Conservation (phyloP, 805 yeast species). For the Ogataea wickerhamii region DNA sequence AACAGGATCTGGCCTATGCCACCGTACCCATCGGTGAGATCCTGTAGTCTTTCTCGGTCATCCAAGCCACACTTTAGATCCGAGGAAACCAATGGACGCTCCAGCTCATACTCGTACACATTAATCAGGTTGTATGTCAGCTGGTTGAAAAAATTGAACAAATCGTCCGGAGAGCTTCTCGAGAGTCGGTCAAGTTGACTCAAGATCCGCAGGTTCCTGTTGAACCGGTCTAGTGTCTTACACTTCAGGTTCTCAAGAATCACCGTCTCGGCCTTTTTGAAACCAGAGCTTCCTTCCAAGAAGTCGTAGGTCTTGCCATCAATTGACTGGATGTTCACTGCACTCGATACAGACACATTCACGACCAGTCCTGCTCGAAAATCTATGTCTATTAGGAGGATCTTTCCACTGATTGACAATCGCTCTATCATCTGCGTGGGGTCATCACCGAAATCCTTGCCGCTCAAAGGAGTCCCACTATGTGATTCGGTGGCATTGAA, state of each 20-base stretch:
- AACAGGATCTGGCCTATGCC: slow-evolving; percentile 29
- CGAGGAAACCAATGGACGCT: neutral
- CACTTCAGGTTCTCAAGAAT: slow-evolving; percentile 27
- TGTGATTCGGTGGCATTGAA: slow-evolving; percentile 13
- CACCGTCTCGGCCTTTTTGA: slow-evolving; percentile 25
- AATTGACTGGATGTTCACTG: slow-evolving; percentile 27
- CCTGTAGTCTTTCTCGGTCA: slow-evolving; percentile 7
- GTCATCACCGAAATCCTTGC: neutral
- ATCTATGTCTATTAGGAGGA: slow-evolving; percentile 36
- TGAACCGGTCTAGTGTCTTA: slow-evolving; percentile 31
- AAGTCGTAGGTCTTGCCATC: slow-evolving; percentile 24
- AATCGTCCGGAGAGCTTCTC: slow-evolving; percentile 27
- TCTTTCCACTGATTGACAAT: slow-evolving; percentile 34
- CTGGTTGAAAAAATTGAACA: slow-evolving; percentile 31
- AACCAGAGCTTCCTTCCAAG: slow-evolving; percentile 22
- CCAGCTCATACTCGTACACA: slow-evolving; percentile 14
- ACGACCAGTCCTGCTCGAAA: slow-evolving; percentile 25
- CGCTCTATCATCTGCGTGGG: slow-evolving; percentile 21
- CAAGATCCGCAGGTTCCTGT: slow-evolving; percentile 31
- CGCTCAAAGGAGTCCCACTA: slow-evolving; percentile 17
- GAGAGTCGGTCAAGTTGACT: slow-evolving; percentile 32
- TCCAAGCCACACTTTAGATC: slow-evolving; percentile 2
- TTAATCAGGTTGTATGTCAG: slow-evolving; percentile 25
- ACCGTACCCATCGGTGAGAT: slow-evolving; percentile 18
- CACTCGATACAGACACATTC: slow-evolving; percentile 32